phyloP scores from a whole-genome alignment of 2,329 filamentous ascomycete genomes.

The Diaporthe ampelina region DNA sequence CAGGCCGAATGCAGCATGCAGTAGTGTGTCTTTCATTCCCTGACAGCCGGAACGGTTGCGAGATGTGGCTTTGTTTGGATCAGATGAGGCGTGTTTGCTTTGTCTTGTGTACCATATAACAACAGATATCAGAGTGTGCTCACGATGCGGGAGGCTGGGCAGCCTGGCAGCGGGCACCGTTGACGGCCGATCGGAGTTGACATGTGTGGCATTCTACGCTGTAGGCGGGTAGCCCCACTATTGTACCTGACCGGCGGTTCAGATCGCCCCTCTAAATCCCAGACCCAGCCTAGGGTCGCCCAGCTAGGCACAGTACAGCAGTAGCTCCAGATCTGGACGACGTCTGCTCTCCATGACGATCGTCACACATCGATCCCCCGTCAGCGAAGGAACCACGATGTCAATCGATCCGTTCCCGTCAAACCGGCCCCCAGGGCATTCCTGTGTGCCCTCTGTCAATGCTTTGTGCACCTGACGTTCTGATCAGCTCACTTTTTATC shows the following conservation, averaged over 20 bases:
- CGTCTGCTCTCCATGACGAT: constrained; percentile 32
- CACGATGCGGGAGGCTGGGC: not conserved
- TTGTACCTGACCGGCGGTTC: constrained; percentile 9
- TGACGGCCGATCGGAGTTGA: not conserved
- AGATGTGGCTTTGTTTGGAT: constrained; percentile 19
- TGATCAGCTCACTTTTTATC: constrained; percentile 23
- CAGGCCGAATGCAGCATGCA: constrained; percentile 3
- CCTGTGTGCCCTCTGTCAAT: constrained; percentile 2
- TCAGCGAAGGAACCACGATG: not conserved
- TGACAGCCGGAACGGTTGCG: constrained; percentile 26
- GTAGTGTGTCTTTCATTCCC: constrained; percentile 3
- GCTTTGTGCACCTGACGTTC: constrained; percentile 21
- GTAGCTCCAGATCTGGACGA: constrained; percentile 33
- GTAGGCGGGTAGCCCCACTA: not conserved
- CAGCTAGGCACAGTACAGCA: not conserved
- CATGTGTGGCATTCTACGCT: not conserved
- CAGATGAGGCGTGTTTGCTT: not conserved
- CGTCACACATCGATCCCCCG: constrained; percentile 32
- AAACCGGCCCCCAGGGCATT: not conserved
- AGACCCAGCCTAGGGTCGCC: not conserved
- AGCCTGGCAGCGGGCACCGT: not conserved
- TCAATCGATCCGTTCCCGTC: constrained; percentile 13
- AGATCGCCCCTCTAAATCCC: not conserved
- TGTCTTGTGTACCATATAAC: not conserved
- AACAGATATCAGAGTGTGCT: not conserved